Base-by-base conservation (phyloP, 2,329 filamentous ascomycete genomes). In the Sphaerulina populicola region DNA sequence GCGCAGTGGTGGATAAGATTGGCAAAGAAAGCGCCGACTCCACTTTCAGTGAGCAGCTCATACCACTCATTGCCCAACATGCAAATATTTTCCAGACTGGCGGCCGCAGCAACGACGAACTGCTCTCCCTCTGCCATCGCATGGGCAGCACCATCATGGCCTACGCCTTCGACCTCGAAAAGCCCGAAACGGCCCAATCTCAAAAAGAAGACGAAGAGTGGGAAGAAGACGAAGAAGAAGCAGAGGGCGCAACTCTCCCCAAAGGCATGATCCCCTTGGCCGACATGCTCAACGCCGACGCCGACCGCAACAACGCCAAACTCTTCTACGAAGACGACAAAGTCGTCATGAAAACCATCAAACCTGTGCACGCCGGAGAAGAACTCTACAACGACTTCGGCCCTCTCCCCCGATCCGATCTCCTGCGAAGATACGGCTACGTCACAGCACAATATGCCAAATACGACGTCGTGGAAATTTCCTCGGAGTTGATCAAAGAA, bases 61-160 rank as follows among this genome's bases (percentile, higher is more conserved):
- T 78, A 4, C 80, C 80, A 1, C 65, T 82, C n/a, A 68, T 76
- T 61, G 69, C 59, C 46, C 61, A 68, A 36, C 66, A 71, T 53
- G 60, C 65, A 6, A 57, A 64, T 1, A 52, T 68, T 7, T 69
- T 74, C 53, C 68, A 69, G 42, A 58, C 73, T 53, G 62, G 73
- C 53, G 68, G 62, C 57, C 68, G 60, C 51, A 66, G 49, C 60
- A 73, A 76, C 49, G 69, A 72, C 49, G 68, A 74, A 21, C 68
- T 83, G 10, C 62, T 83, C 3, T 62, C 69, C 12, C 66, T 81
- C 14, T 85, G 86, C 47, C 88, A 94, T 66, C 77, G 81, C 7
- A 90, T 94, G 83, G 89, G 86, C 1, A 90, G 85, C 54, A 81
- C 85, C 12, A 91, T 95, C 59, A 94, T 95, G 88, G 85, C 88